These are phyloP conservation scores for Epichloe sp. DNA, from an alignment of 2,329 filamentous ascomycete species.

Conservation along the genomic window DNA sequence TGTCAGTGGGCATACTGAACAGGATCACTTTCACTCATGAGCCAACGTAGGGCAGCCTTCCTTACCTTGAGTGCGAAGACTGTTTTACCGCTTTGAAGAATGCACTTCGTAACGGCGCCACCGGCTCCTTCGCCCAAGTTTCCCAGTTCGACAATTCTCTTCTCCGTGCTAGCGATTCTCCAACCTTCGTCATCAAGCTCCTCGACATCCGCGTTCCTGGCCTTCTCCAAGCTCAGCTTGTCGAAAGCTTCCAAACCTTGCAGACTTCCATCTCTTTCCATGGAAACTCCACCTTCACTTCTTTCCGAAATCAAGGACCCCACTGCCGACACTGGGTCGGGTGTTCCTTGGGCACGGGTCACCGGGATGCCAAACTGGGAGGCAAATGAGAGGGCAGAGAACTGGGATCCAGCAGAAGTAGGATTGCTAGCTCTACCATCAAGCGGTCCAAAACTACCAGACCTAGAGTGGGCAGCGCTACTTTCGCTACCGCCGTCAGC, in stretches of 20 bases:
- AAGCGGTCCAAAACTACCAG: slow-evolving; percentile 67
- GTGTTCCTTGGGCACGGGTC: slow-evolving; percentile 51
- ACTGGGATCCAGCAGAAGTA: slow-evolving; percentile 77
- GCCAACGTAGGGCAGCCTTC: not conserved
- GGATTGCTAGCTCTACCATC: slow-evolving; percentile 70
- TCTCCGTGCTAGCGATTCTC: slow-evolving; percentile 82
- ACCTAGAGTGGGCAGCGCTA: slow-evolving; percentile 66
- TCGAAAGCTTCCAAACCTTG: slow-evolving; percentile 68
- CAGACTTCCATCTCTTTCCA: slow-evolving; percentile 74
- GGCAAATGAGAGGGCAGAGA: slow-evolving; percentile 71
- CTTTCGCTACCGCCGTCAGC: slow-evolving; percentile 69
- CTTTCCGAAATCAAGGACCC: slow-evolving; percentile 73
- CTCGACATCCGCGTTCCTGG: slow-evolving; percentile 76
- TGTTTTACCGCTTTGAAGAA: slow-evolving; percentile 81
- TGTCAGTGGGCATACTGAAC: slow-evolving; percentile 9
- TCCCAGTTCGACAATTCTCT: slow-evolving; percentile 76
- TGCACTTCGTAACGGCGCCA: slow-evolving; percentile 85
- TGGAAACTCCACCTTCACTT: slow-evolving; percentile 59
- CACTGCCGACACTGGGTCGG: slow-evolving; percentile 80
- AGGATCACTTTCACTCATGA: not conserved
- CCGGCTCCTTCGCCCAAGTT: slow-evolving; percentile 89
- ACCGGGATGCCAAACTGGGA: slow-evolving; percentile 56
- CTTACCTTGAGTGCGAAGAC: slow-evolving; percentile 88
- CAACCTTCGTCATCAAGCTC: slow-evolving; percentile 92
- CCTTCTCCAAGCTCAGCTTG: slow-evolving; percentile 68